phyloP scores from a whole-genome alignment of 1,139 yeast genomes.

The Pichia sp. region DNA sequence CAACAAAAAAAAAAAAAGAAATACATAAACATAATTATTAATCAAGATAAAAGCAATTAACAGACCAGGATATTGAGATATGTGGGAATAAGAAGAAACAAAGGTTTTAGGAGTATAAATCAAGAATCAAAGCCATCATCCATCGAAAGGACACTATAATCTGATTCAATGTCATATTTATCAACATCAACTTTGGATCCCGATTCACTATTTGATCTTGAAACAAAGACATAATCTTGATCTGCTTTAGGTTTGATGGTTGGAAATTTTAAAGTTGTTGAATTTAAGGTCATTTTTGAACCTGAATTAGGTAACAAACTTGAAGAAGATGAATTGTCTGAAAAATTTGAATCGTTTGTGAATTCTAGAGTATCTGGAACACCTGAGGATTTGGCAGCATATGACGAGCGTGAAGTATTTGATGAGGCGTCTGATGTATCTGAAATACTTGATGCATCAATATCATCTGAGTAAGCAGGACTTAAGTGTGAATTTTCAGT shows the following conservation, averaged over 20 bases:
- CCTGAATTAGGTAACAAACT: not conserved
- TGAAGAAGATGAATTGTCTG: too few species aligned
- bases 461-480: not conserved
- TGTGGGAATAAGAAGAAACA: not conserved
- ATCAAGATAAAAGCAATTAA: too few species aligned
- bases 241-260: not conserved
- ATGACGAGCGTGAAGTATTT: too few species aligned
- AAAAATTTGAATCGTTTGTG: too few species aligned
- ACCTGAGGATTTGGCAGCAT: too few species aligned
- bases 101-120: not conserved
- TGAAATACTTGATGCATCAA: not conserved
- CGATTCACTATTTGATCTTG: not conserved
- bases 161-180: conserved; percentile 1
- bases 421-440: not conserved
- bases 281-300: not conserved
- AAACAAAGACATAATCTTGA: conserved; percentile 6
- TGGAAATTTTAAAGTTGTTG: not conserved
- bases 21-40: too few species aligned
- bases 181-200: conserved; percentile 1
- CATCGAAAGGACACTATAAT: conserved; percentile 7
- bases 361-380: too few species aligned
- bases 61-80: too few species aligned
- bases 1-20: too few species aligned
- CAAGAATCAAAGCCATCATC: not conserved
- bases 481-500: not conserved